Conservation (phyloP, 179 eudicot genomes). For the Pouteria campechiana region DNA sequence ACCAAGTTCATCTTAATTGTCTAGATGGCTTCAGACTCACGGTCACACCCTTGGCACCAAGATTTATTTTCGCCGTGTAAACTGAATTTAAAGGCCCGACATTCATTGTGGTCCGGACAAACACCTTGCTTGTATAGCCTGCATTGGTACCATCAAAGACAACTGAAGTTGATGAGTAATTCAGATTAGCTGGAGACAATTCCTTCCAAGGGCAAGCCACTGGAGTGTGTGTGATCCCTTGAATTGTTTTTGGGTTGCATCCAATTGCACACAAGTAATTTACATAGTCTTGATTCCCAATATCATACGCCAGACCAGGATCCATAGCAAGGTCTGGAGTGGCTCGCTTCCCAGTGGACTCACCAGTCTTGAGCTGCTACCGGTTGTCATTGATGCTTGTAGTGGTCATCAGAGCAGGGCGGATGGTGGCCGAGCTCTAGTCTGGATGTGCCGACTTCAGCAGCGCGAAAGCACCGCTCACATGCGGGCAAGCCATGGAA, state of each 20-base stretch:
- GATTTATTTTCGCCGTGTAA: too few relatives aligned
- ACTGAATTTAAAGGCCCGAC: slow-evolving; percentile 51
- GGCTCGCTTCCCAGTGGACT: slow-evolving; percentile 33
- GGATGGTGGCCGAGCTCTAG: slow-evolving; percentile 78
- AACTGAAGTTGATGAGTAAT: slow-evolving; percentile 72
- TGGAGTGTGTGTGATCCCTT: slow-evolving; percentile 28
- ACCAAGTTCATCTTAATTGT: too few relatives aligned
- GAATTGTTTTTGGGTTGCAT: too few relatives aligned
- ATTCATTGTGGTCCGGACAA: slow-evolving; percentile 63
- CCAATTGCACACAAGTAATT: slow-evolving; percentile 69
- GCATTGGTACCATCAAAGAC: slow-evolving; percentile 38
- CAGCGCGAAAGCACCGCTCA: slow-evolving; percentile 79
- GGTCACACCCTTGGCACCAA: too few relatives aligned
- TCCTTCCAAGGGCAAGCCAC: slow-evolving; percentile 29
- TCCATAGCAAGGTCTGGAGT: slow-evolving; percentile 63
- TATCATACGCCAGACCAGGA: slow-evolving; percentile 76
- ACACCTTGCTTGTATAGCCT: slow-evolving; percentile 7
- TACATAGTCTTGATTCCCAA: slow-evolving; percentile 51
- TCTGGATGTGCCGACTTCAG: slow-evolving; percentile 64
- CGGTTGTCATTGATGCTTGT: slow-evolving; percentile 57
- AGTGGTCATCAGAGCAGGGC: slow-evolving; percentile 87
- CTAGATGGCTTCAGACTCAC: too few relatives aligned
- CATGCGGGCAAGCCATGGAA: slow-evolving; percentile 93
- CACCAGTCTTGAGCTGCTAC: slow-evolving; percentile 34
- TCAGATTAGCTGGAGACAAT: slow-evolving; percentile 42